These are phyloP conservation scores for Phytophthora palmivora DNA, from an alignment of 352 stramenopile species.

Conservation along the genomic window DNA sequence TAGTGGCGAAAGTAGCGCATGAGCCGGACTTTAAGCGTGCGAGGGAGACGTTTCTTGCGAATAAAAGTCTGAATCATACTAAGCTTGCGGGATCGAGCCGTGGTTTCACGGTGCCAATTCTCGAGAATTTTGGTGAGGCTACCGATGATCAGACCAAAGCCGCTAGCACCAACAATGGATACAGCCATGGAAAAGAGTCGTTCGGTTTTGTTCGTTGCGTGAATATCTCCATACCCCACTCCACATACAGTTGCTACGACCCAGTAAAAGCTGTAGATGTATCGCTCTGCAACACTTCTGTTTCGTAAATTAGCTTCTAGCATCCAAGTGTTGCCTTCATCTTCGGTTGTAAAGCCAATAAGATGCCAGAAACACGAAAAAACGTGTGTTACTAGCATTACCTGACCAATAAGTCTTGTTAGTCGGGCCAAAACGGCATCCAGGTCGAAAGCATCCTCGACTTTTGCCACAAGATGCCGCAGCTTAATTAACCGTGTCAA, in stretches of 20 bases:
- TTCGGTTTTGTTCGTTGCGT: conserved; percentile 75
- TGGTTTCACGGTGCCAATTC: conserved; percentile 78
- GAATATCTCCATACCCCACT: conserved; percentile 86
- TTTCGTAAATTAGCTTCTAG: conserved; percentile 29
- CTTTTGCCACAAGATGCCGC: conserved; percentile 71
- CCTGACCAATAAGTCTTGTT: conserved; percentile 66
- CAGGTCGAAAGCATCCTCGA: conserved; percentile 72
- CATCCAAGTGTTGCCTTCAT: conserved; percentile 52
- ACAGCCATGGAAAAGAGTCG: conserved; percentile 73
- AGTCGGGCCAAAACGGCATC: conserved; percentile 72
- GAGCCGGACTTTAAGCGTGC: conserved; percentile 53
- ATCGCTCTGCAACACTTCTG: conserved; percentile 48
- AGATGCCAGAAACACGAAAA: conserved; percentile 85
- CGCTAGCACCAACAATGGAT: conserved; percentile 76
- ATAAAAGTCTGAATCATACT: conserved; percentile 74
- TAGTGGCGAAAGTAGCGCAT: conserved; percentile 85
- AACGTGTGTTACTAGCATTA: conserved; percentile 76
- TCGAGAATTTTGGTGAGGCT: conserved; percentile 87
- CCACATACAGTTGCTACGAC: conserved; percentile 80
- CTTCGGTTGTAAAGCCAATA: conserved; percentile 51
- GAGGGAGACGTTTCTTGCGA: conserved; percentile 65
- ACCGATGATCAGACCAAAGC: conserved; percentile 84
- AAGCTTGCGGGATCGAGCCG: conserved; percentile 59
- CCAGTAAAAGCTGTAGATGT: conserved; percentile 89
- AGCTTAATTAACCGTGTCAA: conserved; percentile 76